Percentiles rank a stretch among this genome's conserved stretches.
phyloP scores from a whole-genome alignment of 139 green algal genomes.

The Coccomyxa sp. region DNA sequence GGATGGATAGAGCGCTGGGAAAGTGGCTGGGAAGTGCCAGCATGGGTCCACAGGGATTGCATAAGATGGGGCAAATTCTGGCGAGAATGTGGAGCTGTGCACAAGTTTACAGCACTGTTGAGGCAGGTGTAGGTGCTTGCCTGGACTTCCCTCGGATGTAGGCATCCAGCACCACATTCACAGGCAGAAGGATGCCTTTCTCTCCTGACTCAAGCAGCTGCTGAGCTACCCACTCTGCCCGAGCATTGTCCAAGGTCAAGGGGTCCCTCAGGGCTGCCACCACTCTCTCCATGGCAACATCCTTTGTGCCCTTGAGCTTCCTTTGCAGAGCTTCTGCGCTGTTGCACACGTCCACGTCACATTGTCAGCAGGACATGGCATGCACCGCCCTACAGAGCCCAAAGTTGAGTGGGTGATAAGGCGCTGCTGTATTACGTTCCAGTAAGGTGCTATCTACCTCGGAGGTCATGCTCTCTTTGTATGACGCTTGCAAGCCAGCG shows the following conservation, averaged over 20 bases:
- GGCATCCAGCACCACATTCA: not conserved
- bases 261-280: not conserved
- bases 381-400: not conserved
- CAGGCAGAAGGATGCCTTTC: not conserved
- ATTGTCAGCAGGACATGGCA: not conserved
- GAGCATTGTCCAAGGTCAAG: not conserved
- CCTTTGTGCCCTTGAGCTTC: not conserved
- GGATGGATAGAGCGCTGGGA: not conserved
- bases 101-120: too few species aligned
- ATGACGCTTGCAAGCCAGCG: not conserved
- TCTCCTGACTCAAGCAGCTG: slow-evolving; percentile 3
- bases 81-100: too few species aligned
- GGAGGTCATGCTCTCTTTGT: not conserved
- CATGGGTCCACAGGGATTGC: too few species aligned
- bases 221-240: not conserved
- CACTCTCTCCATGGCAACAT: not conserved
- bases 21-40: too few species aligned
- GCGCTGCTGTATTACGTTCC: too few species aligned
- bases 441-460: not conserved
- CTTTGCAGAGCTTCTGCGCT: not conserved
- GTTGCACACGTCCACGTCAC: not conserved
- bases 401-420: not conserved
- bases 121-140: too few species aligned
- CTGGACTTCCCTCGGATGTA: not conserved
- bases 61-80: too few species aligned